These are phyloP conservation scores for Ascochyta viciae-villosae DNA, from an alignment of 2,329 filamentous ascomycete genomes.

Conservation along the genomic window DNA sequence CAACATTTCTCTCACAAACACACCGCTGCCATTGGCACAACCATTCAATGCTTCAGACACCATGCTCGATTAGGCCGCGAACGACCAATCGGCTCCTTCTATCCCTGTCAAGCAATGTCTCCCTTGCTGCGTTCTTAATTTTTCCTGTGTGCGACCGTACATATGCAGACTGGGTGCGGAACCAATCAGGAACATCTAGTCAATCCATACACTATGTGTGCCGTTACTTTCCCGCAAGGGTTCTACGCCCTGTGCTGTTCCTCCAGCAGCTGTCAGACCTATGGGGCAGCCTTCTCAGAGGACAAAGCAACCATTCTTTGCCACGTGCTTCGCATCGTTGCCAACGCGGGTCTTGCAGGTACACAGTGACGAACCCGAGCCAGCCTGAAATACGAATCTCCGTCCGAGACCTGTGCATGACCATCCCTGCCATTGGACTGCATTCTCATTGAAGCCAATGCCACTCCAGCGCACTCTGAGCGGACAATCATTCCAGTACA, in stretches of 20 bases:
- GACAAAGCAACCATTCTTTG: no score
- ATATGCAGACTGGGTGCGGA: neutral
- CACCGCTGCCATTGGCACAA: neutral
- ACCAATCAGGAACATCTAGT: neutral
- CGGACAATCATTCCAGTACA: neutral
- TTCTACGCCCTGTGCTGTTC: no score
- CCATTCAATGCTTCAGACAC: no score
- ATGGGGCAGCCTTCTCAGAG: no score
- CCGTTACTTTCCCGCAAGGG: neutral
- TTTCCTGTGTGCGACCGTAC: neutral
- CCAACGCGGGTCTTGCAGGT: no score
- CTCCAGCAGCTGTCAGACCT: no score
- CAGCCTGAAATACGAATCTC: no score
- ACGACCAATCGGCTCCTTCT: neutral
- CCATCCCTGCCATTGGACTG: neutral
- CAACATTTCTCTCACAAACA: neutral
- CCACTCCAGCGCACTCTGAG: neutral
- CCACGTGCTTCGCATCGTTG: no score
- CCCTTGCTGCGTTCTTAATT: neutral
- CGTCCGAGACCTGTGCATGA: no score
- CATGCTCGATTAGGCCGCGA: neutral
- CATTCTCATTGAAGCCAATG: slow-evolving; percentile 1
- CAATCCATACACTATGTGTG: neutral
- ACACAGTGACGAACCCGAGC: no score
- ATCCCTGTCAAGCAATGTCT: neutral